Base-by-base conservation (phyloP, 345 rosid genomes). In the Toxicodendron radicans region DNA sequence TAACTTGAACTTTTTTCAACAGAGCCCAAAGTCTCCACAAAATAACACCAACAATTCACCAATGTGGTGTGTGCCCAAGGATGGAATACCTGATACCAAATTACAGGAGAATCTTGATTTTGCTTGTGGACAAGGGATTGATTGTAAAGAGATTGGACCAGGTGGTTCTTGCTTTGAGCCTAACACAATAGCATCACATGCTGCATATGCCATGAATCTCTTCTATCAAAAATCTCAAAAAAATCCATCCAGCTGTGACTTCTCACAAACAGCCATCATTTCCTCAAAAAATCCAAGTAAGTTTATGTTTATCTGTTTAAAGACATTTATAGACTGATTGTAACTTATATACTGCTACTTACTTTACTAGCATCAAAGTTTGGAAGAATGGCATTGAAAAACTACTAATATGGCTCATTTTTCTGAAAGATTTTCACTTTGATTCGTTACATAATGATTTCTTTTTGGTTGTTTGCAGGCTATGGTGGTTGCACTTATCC, bases 201-300 rank as follows among this genome's bases (percentile, higher is more conserved):
- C 99, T 48, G 85, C 97, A 16, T 95, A 76, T 75, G 99, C 99
- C 74, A 91, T 95, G 95, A 95, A 95, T 83, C 86, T 92, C 74
- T 81, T 81, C 73, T 92, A 80, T 77, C 97, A 92, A 78, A 79
- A 72, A n/a, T 72, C 87, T 32, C 82, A 69, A 59, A 81, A 58
- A 58, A 83, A 80, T 59, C 73, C 91, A 20, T 76, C 79, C 83
- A 76, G 84, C 64, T 95, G 99, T 7, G 97, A 92, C 78, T 92
- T 88, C 85, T 82, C 88, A 0, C 78, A 84, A 66, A 81, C 95
- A 1, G 90, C 92, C 53, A 51, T 75, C 17, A 45, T 91, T 69
- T 80, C 97, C 2, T 87, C 92, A 18, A 81, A 86, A 65, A 86
- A 95, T 58, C 99, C 99, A 5, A 95, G 97, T 91, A 87, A 87